Conservation (phyloP, 2,329 filamentous ascomycete genomes). For the Penicillium verrucosum region DNA sequence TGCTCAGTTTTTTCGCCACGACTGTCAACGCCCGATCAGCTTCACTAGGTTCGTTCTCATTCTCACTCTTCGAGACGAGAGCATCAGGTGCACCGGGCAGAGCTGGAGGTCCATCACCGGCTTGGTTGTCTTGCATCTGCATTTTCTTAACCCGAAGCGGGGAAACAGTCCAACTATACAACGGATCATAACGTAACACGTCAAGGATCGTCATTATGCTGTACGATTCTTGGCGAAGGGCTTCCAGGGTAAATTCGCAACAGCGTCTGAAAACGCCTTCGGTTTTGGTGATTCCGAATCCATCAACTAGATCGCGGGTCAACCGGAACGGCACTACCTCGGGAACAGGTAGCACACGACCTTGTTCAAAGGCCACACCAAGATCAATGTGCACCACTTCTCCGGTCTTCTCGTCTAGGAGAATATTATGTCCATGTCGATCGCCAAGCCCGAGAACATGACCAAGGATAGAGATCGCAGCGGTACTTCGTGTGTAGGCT, state of each 20-base stretch:
- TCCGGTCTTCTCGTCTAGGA: slow-evolving; percentile 82
- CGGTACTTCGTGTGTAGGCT: slow-evolving; percentile 89
- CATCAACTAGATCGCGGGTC: slow-evolving; percentile 91
- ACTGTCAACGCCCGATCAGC: slow-evolving; percentile 88
- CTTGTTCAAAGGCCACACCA: slow-evolving; percentile 94
- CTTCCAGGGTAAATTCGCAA: slow-evolving; percentile 95
- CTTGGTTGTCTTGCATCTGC: slow-evolving; percentile 63
- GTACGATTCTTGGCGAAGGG: slow-evolving; percentile 89
- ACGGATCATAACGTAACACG: slow-evolving; percentile 93
- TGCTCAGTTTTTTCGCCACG: slow-evolving; percentile 92
- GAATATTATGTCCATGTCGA: slow-evolving; percentile 93
- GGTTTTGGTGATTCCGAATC: slow-evolving; percentile 91
- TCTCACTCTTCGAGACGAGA: slow-evolving; percentile 33
- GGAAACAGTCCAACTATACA: slow-evolving; percentile 93
- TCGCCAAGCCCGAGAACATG: slow-evolving; percentile 91
- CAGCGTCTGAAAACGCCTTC: slow-evolving; percentile 97
- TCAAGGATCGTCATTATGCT: slow-evolving; percentile 99
- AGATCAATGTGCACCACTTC: slow-evolving; percentile 97
- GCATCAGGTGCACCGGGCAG: slow-evolving; percentile 32
- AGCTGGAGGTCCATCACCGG: slow-evolving; percentile 38
- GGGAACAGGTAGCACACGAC: slow-evolving; percentile 88
- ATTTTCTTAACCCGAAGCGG: slow-evolving; percentile 63
- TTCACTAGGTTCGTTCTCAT: slow-evolving; percentile 65
- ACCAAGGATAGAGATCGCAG: slow-evolving; percentile 91
- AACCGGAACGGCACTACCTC: slow-evolving; percentile 94